A percentile compares a stretch with the other conserved stretches of the same genome.
These are phyloP conservation scores for Panicum miliaceum DNA, from an alignment of 176 grass and related monocot genomes.

Conservation along the genomic window DNA sequence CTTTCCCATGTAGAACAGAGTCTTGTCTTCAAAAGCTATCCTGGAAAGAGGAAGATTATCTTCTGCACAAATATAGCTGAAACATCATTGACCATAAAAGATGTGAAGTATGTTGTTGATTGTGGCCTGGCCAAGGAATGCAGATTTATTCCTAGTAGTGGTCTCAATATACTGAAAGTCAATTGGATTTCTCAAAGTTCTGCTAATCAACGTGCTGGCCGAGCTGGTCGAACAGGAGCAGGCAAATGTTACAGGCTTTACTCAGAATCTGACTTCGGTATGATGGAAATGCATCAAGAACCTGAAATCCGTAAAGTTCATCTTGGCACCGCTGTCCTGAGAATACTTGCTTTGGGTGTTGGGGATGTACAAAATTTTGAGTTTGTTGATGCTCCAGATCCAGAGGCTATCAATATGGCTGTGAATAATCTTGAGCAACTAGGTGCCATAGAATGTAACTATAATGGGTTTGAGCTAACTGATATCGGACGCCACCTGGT, in stretches of 20 bases:
- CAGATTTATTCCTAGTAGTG: slow-evolving; percentile 72
- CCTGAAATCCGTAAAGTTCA: slow-evolving; percentile 96
- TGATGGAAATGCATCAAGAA: slow-evolving; percentile 92
- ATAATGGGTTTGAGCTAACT: slow-evolving; percentile 68
- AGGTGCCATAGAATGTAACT: slow-evolving; percentile 63
- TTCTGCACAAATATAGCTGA: slow-evolving; percentile 95
- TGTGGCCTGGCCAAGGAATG: slow-evolving; percentile 89
- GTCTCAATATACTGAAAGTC: slow-evolving; percentile 86
- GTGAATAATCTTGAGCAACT: slow-evolving; percentile 80
- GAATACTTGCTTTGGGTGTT: slow-evolving; percentile 84
- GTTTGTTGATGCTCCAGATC: slow-evolving; percentile 91
- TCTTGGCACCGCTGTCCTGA: slow-evolving; percentile 81
- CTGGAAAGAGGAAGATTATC: slow-evolving; percentile 87
- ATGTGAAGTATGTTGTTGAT: slow-evolving; percentile 88
- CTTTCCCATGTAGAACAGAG: slow-evolving; percentile 77
- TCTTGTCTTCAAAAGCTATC: slow-evolving; percentile 81
- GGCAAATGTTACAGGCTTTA: slow-evolving; percentile 98
- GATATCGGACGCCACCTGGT: slow-evolving; percentile 65
- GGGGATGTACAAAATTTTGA: slow-evolving; percentile 72
- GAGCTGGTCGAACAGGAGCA: slow-evolving; percentile 73
- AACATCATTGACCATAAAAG: slow-evolving; percentile 88
- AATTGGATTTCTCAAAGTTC: slow-evolving; percentile 86
- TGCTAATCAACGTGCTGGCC: slow-evolving; percentile 84
- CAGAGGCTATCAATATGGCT: slow-evolving; percentile 69
- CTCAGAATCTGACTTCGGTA: slow-evolving; percentile 74